Evolutionary conservation across 1,139 yeast species (phyloP).

Genomic region (Protomyces pachydermus): DNA sequence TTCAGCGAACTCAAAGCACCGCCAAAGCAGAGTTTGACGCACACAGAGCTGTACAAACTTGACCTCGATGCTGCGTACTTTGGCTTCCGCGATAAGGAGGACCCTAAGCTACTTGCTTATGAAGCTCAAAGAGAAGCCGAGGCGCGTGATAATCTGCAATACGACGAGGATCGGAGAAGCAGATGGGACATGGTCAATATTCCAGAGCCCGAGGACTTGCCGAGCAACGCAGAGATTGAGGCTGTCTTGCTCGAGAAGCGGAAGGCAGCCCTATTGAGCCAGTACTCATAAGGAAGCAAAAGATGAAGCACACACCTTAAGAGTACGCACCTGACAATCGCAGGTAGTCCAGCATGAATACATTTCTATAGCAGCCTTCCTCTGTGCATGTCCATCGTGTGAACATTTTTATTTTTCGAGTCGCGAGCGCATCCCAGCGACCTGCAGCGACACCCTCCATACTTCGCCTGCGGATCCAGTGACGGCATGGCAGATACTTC

Average conservation of each 20-base stretch:
- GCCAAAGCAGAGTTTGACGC: slow-evolving; percentile 23
- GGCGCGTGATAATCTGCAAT: slow-evolving; percentile 31
- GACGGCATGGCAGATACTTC: not conserved
- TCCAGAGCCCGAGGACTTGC: slow-evolving; percentile 12
- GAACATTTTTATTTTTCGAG: not conserved
- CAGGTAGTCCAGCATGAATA: not conserved
- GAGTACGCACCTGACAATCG: not conserved
- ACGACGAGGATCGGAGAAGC: slow-evolving; percentile 27
- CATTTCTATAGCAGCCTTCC: not conserved
- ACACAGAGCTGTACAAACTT: slow-evolving; percentile 32
- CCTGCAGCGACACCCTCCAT: too few species aligned
- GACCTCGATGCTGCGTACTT: slow-evolving; percentile 45
- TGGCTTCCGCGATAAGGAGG: slow-evolving; percentile 46
- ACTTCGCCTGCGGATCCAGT: not conserved
- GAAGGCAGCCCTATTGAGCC: slow-evolving; percentile 15
- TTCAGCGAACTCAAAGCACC: slow-evolving; percentile 39
- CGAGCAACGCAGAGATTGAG: slow-evolving; percentile 25
- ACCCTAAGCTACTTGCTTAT: slow-evolving; percentile 34
- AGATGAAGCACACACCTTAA: too few species aligned
- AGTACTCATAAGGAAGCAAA: slow-evolving; percentile 1
- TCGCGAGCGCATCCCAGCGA: too few species aligned
- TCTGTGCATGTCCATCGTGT: not conserved
- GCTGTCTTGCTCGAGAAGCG: slow-evolving; percentile 23
- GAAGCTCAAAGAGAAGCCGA: slow-evolving; percentile 37
- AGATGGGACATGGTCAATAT: slow-evolving; percentile 31